Base-by-base conservation (phyloP, 805 yeast species). In the Teunomyces cretensis region DNA sequence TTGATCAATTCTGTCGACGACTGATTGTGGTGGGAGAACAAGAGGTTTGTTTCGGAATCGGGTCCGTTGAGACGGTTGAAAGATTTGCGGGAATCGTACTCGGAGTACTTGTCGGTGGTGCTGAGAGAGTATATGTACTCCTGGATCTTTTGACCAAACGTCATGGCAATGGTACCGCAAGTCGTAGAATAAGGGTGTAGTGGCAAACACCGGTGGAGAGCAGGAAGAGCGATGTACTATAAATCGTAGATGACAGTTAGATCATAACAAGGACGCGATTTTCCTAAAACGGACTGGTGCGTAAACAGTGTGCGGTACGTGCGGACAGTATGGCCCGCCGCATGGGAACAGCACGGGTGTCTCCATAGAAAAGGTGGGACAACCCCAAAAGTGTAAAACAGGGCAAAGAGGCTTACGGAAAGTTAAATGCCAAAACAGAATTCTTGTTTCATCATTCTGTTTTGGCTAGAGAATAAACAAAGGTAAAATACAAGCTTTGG, bases 41-140 rank as follows among this genome's bases (percentile, higher is more conserved):
- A 51, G 16, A 65, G 53, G 30, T 60, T 58, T 11, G 61, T 53
- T 43, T 68, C 69, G 4, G 60, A 56, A 13, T 70, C 74, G 17
- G 76, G 77, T 44, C 68, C 71, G 51, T 70, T 71, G 37, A 71
- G 56, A 30, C 75, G 57, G 54, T 67, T 68, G 58, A 69, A 72
- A 6, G 75, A 69, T 48, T 71, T 74, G 33, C 76, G 64, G 12
- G 79, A 69, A 52, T 80, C 78, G 56, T 74, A 84, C 52, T 82
- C 89, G 1, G 90, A 84, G 54, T 84, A 84, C 53, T 85, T 81
- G 54, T 84, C 90, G 42, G 74, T 77, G 5, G 89, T 81, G 39
- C 81, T 79, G 48, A 84, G 66, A 9, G 86, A 78, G 60, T 84
- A 84, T 11, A 83, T 58, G 52, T 83, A 69, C 62, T 83, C 84